Evolutionary conservation across 306 rosid genomes (phyloP).

Genomic region (Trichosanthes truncata): DNA sequence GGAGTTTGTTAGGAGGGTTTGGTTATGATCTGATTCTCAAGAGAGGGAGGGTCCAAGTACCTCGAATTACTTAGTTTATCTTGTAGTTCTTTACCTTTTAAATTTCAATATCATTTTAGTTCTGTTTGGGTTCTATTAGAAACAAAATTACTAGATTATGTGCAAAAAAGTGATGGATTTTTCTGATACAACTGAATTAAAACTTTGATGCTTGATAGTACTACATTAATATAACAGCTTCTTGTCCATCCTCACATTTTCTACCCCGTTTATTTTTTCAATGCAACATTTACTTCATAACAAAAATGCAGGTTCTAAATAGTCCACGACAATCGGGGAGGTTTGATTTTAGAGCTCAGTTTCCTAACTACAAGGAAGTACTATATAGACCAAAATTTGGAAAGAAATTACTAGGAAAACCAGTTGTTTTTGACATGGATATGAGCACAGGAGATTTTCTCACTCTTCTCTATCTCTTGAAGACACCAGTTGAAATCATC

Average conservation of each 20-base stretch:
- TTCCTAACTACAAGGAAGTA: conserved; percentile 64
- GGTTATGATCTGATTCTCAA: no score
- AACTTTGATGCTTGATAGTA: not conserved
- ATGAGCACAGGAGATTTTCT: conserved; percentile 94
- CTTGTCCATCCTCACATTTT: not conserved
- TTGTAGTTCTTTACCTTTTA: no score
- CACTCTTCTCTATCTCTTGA: conserved; percentile 65
- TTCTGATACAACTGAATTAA: not conserved
- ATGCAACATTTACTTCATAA: not conserved
- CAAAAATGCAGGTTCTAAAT: conserved; percentile 31
- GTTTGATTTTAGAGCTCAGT: conserved; percentile 67
- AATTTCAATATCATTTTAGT: no score
- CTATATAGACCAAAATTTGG: conserved; percentile 50
- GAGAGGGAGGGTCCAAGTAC: no score
- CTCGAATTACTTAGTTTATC: no score
- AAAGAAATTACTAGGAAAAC: conserved; percentile 44
- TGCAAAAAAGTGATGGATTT: not conserved
- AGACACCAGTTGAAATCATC: conserved; percentile 65
- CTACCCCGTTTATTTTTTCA: not conserved
- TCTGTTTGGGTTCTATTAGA: no score
- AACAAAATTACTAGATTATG: not conserved
- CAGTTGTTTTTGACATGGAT: conserved; percentile 89
- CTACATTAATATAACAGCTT: not conserved
- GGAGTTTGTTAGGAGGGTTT: no score
- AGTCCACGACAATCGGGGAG: conserved; percentile 41